Evolutionary conservation across 305 asterid species (phyloP).

Genomic region (Rubia balearica): DNA sequence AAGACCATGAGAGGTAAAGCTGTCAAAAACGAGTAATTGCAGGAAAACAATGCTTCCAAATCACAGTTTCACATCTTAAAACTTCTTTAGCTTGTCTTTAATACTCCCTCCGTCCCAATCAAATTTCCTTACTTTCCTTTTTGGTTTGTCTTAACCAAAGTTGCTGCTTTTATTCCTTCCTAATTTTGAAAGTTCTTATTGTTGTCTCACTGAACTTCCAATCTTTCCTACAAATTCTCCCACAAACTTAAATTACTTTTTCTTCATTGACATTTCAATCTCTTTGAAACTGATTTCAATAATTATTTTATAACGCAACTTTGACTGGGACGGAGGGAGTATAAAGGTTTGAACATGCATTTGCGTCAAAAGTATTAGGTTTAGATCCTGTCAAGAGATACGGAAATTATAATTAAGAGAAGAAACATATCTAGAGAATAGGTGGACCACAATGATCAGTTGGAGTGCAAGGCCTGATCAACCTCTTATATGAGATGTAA

Average conservation of each 20-base stretch:
- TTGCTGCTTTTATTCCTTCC: neutral
- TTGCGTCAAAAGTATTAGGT: too few relatives aligned
- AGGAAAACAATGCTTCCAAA: neutral
- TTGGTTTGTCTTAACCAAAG: too few relatives aligned
- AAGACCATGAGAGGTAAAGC: conserved; percentile 10
- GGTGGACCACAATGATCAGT: neutral
- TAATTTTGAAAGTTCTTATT: too few relatives aligned
- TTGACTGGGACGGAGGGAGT: too few relatives aligned
- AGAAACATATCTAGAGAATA: neutral
- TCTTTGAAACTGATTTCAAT: neutral
- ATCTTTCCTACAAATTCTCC: neutral
- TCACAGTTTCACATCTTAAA: neutral
- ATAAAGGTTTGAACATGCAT: too few relatives aligned
- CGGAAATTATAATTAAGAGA: neutral
- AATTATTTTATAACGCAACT: too few relatives aligned
- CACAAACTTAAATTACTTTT: neutral
- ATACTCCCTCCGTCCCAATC: too few relatives aligned
- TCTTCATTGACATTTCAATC: neutral
- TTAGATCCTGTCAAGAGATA: neutral
- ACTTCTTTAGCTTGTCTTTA: neutral
- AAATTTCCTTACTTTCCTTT: too few relatives aligned
- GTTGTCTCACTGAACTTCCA: neutral
- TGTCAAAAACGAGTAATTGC: conserved; percentile 2
- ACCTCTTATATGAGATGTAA: neutral
- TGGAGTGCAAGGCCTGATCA: neutral